Evolutionary conservation across 2,329 filamentous ascomycete species (phyloP).

Genomic region (Thielaviopsis punctulata): DNA sequence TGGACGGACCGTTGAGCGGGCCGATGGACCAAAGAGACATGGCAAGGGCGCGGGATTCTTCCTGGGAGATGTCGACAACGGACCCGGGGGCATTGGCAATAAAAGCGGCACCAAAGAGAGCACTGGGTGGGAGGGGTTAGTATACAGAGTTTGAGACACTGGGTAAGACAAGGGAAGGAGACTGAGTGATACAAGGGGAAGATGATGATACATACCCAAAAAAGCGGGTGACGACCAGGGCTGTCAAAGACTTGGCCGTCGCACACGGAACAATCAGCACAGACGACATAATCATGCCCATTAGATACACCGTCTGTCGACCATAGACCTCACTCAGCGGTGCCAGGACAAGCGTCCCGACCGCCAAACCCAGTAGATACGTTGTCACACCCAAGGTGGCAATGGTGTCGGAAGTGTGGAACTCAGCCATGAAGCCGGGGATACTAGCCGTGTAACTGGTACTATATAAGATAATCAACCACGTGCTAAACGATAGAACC

Average conservation of each 20-base stretch:
- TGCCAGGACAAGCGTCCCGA: conserved; percentile 55
- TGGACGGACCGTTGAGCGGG: conserved; percentile 55
- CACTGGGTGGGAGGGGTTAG: conserved; percentile 18
- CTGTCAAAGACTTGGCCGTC: conserved; percentile 46
- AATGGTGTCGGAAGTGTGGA: conserved; percentile 39
- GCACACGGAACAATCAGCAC: conserved; percentile 57
- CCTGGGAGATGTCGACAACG: conserved; percentile 65
- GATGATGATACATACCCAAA: conserved; percentile 36
- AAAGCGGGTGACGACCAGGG: conserved; percentile 57
- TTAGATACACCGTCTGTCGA: conserved; percentile 49
- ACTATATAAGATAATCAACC: conserved; percentile 50
- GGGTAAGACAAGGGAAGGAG: conserved; percentile 17
- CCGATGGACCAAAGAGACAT: conserved; percentile 74
- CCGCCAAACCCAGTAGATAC: conserved; percentile 58
- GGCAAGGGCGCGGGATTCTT: conserved; percentile 63
- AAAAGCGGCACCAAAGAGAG: conserved; percentile 61
- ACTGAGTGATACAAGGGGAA: background rate
- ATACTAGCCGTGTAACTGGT: conserved; percentile 64
- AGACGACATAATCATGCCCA: conserved; percentile 45
- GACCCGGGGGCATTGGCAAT: conserved; percentile 71
- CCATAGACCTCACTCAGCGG: conserved; percentile 58
- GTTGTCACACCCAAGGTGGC: conserved; percentile 61
- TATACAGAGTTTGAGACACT: conserved; percentile 4
- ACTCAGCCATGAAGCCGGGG: conserved; percentile 50
- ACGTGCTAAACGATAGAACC: conserved; percentile 29